Conservation (phyloP, 2,329 filamentous ascomycete species). For the Exophiala dermatitidis region DNA sequence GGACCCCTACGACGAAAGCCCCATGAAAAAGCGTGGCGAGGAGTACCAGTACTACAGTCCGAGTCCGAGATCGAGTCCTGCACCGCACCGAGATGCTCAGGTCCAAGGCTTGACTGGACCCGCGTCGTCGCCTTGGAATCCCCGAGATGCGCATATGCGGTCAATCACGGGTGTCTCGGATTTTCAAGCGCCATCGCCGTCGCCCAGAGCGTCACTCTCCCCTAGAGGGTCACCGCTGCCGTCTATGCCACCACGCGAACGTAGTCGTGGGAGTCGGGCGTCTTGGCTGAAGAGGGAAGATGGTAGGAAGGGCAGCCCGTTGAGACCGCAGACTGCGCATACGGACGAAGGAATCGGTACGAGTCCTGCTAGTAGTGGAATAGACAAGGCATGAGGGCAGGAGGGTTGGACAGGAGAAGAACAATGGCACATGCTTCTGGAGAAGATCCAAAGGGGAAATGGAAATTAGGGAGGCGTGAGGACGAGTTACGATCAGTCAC, state of each 20-base stretch:
- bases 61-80: constrained; percentile 20
- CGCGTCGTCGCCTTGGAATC: constrained; percentile 3
- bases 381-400: background rate
- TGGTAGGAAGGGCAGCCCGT: constrained; percentile 32
- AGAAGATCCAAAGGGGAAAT: background rate
- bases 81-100: background rate
- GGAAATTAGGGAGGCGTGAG: too few species aligned
- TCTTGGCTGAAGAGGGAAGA: constrained; percentile 21
- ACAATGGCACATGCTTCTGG: too few species aligned
- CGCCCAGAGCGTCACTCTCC: background rate
- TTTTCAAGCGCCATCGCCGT: constrained; percentile 29
- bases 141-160: constrained; percentile 1
- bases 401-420: background rate
- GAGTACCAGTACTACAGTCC: constrained; percentile 51
- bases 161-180: constrained; percentile 27
- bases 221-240: background rate
- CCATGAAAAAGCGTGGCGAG: constrained; percentile 58
- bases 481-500: background rate
- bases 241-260: constrained; percentile 20
- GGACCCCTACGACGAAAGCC: constrained; percentile 65
- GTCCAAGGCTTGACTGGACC: background rate
- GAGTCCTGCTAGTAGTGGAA: constrained; percentile 25
- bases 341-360: constrained; percentile 32
- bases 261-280: constrained; percentile 18
- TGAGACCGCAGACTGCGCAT: constrained; percentile 29